These are phyloP conservation scores for Dipodascus albidus DNA, from an alignment of 805 yeast species.

Conservation along the genomic window DNA sequence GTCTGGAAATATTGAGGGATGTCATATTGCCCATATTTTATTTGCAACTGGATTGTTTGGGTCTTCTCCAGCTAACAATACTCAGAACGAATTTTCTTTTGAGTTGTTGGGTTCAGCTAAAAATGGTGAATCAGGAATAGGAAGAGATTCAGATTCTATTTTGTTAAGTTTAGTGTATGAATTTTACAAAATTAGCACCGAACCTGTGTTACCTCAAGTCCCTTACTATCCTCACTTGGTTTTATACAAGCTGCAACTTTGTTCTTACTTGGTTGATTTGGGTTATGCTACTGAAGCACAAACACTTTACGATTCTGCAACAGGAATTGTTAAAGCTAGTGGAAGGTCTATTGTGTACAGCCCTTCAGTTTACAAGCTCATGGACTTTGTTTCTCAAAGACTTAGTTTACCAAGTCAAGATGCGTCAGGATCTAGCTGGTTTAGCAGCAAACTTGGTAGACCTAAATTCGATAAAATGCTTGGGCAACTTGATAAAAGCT, in stretches of 20 bases:
- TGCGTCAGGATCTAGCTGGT: slow-evolving; percentile 47
- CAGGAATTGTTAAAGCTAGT: slow-evolving; percentile 28
- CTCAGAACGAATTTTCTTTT: neutral
- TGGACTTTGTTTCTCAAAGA: slow-evolving; percentile 35
- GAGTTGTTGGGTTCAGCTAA: slow-evolving; percentile 20
- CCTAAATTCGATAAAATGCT: slow-evolving; percentile 62
- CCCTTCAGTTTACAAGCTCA: slow-evolving; percentile 27
- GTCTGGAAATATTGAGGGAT: slow-evolving; percentile 30
- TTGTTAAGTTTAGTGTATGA: slow-evolving; percentile 65
- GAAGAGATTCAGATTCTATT: slow-evolving; percentile 37
- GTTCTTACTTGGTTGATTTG: slow-evolving; percentile 54
- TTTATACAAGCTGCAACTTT: slow-evolving; percentile 54
- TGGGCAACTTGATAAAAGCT: slow-evolving; percentile 77
- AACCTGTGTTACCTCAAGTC: neutral
- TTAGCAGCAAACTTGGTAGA: slow-evolving; percentile 39
- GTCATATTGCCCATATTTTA: slow-evolving; percentile 27
- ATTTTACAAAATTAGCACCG: slow-evolving; percentile 6
- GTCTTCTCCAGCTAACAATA: neutral
- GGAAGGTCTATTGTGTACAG: slow-evolving; percentile 20
- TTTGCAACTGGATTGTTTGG: neutral
- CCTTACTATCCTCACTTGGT: slow-evolving; percentile 39
- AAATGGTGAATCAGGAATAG: slow-evolving; percentile 23
- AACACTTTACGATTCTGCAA: slow-evolving; percentile 45
- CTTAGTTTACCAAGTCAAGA: slow-evolving; percentile 16
- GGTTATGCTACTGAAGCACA: slow-evolving; percentile 51